Percentiles rank a stretch among this genome's conserved stretches.
Conservation (phyloP, 768 basidiomycete genomes). For the Tricholomella constricta region DNA sequence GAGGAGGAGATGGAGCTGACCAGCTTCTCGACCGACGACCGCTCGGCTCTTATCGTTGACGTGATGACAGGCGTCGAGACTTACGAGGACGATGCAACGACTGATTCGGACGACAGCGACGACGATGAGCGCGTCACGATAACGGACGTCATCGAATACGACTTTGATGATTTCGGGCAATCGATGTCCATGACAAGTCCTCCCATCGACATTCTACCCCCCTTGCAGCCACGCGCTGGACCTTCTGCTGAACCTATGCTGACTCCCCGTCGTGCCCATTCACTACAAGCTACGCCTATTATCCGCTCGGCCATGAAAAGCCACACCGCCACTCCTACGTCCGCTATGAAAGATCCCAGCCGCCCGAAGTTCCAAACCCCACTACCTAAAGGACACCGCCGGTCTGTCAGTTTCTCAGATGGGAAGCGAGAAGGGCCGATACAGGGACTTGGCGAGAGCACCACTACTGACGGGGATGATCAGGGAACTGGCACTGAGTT, state of each 20-base stretch:
- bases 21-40: slow-evolving; percentile 73
- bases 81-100: slow-evolving; percentile 43
- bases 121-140: slow-evolving; percentile 33
- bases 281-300: slow-evolving; percentile 32
- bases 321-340: slow-evolving; percentile 52
- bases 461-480: slow-evolving; percentile 40
- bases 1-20: slow-evolving; percentile 68
- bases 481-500: slow-evolving; percentile 19
- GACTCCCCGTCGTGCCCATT: slow-evolving; percentile 29
- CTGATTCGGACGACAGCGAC: slow-evolving; percentile 51
- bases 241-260: slow-evolving; percentile 1
- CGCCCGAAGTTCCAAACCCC: slow-evolving; percentile 57
- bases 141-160: slow-evolving; percentile 36
- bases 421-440: slow-evolving; percentile 92
- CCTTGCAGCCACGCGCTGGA: not conserved
- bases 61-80: slow-evolving; percentile 52
- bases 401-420: slow-evolving; percentile 97
- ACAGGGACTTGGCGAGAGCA: slow-evolving; percentile 47
- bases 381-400: slow-evolving; percentile 55
- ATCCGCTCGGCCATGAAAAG: slow-evolving; percentile 49
- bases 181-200: slow-evolving; percentile 15
- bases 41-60: slow-evolving; percentile 52
- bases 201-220: slow-evolving; percentile 5
- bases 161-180: slow-evolving; percentile 32
- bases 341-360: slow-evolving; percentile 57